Evolutionary conservation across 805 yeast species (phyloP).

Genomic region (Metschnikowia colocasiae): DNA sequence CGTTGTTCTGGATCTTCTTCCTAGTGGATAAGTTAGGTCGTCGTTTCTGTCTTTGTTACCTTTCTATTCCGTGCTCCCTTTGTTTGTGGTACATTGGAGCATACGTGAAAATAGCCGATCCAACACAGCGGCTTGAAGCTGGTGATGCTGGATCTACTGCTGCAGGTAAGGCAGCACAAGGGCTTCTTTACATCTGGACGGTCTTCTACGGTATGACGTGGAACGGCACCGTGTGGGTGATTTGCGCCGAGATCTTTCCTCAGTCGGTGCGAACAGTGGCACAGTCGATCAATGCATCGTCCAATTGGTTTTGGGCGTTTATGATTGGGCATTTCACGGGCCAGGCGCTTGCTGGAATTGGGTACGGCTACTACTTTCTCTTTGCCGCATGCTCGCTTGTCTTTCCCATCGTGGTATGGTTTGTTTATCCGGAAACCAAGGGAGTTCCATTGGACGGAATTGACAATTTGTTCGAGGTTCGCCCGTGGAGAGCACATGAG

Average conservation of each 20-base stretch:
- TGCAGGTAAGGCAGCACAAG: constrained; percentile 43
- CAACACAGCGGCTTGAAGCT: constrained; percentile 18
- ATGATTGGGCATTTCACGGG: constrained; percentile 46
- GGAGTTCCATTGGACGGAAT: constrained; percentile 34
- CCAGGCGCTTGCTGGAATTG: constrained; percentile 41
- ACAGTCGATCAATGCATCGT: constrained; percentile 42
- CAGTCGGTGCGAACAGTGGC: constrained; percentile 41
- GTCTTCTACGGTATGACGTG: constrained; percentile 41
- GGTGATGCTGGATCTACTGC: constrained; percentile 28
- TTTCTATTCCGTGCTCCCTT: constrained; percentile 38
- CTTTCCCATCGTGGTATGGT: constrained; percentile 27
- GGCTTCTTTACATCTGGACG: constrained; percentile 46
- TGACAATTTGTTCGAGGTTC: constrained; percentile 31
- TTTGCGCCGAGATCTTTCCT: constrained; percentile 46
- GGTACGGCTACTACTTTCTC: constrained; percentile 44
- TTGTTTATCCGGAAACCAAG: constrained; percentile 39
- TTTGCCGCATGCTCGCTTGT: constrained; percentile 31
- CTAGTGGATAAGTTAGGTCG: constrained; percentile 48
- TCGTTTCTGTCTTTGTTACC: constrained; percentile 37
- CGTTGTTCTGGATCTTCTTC: constrained; percentile 42
- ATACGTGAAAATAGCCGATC: constrained; percentile 39
- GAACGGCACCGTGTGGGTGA: constrained; percentile 48
- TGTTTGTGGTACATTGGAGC: constrained; percentile 50
- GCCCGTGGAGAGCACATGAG: constrained; percentile 31
- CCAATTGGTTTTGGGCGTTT: constrained; percentile 51